A percentile compares a stretch with the other conserved stretches of the same genome.
These are phyloP conservation scores for Cordyceps fumosorosea DNA, from an alignment of 2,329 filamentous ascomycete genomes.

Conservation along the genomic window DNA sequence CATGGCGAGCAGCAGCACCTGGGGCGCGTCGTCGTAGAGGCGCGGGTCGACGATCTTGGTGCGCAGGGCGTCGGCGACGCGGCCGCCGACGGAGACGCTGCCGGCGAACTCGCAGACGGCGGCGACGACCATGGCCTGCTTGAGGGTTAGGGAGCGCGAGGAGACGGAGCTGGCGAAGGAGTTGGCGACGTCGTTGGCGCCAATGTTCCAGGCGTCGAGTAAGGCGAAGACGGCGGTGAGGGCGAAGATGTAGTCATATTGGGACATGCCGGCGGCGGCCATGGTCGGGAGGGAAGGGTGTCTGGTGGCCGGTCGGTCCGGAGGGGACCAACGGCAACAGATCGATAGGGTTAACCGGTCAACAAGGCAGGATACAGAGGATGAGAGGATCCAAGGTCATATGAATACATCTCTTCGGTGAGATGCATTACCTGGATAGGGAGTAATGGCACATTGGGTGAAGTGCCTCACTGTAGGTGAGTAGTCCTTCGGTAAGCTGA, in stretches of 20 bases:
- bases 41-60: conserved; percentile 39
- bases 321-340: not conserved
- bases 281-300: conserved; percentile 19
- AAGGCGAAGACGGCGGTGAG: conserved; percentile 50
- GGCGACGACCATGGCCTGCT: conserved; percentile 39
- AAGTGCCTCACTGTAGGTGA: not conserved
- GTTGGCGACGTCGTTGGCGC: conserved; percentile 46
- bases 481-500: not conserved
- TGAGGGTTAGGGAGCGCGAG: conserved; percentile 39
- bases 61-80: conserved; percentile 39
- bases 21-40: conserved; percentile 36
- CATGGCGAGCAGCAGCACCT: conserved; percentile 47
- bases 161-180: conserved; percentile 41
- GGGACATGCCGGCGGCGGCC: conserved; percentile 28
- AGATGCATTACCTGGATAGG: not conserved
- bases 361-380: not conserved
- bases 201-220: conserved; percentile 55
- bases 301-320: not conserved
- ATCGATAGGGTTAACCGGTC: not conserved
- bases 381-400: not conserved
- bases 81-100: conserved; percentile 31
- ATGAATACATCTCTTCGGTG: not conserved
- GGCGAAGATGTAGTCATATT: conserved; percentile 52
- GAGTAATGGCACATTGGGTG: not conserved
- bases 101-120: conserved; percentile 38